Base-by-base conservation (phyloP, 768 basidiomycete species). In the Scleroderma citrinum region DNA sequence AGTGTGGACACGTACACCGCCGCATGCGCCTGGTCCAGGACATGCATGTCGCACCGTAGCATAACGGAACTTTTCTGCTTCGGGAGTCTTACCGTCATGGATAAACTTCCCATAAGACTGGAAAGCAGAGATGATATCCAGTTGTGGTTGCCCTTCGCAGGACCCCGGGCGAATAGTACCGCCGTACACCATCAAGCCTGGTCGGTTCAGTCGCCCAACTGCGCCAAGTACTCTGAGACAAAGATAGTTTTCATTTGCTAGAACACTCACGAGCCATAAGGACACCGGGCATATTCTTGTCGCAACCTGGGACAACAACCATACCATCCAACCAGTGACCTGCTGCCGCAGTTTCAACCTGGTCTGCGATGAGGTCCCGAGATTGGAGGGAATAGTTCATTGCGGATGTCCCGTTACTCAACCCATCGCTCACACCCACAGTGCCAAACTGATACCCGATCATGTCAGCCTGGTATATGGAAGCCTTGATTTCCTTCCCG, bases 261-360 rank as follows among this genome's bases (percentile, higher is more conserved):
- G n/a, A 32, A 19, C 11, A 81, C 88, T 71, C 60, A 92, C 90
- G 81, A 42, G 92, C 96, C 80, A 99, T 99, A 59, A 97, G 75
- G 32, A 96, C 94, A 53, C 96, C 96, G n/a, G 96, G 96, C 95
- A 99, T 98, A 71, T 99, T 99, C 73, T 99, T 99, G 75, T 99
- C 95, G 64, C 92, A 98, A 35, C 94, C 96, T 19, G 96, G 96
- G 46, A 99, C 76, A 51, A 92, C 92, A 34, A 97, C 92, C 87
- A 96, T 90, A 35, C 92, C 96, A 60, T 98, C 96, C 13, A 99
- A 80, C 82, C 94, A 96, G 65, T 99, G 96, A 5, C 95, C 96
- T 13, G 89, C 95, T 24, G 87, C 94, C 16, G 91, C 93, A 11
- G 90, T 90, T 71, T 98, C 95, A 17, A 99, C 94, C 63, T 87